phyloP scores from a whole-genome alignment of 2,329 filamentous ascomycete species.

The Fusarium pilosicola region DNA sequence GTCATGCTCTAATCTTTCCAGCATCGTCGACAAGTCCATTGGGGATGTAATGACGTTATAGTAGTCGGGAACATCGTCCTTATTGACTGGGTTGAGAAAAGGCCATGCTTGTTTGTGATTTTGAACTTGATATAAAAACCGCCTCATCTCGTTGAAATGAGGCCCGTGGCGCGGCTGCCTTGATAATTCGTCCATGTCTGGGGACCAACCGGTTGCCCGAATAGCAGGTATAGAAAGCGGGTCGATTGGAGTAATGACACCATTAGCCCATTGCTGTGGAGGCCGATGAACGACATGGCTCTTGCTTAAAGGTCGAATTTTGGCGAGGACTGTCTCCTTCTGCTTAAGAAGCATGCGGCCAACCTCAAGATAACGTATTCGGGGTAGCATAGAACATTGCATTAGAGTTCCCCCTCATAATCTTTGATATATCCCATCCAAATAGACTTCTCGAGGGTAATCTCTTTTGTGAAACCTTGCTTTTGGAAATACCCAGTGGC shows the following conservation, averaged over 20 bases:
- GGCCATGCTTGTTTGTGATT: constrained; percentile 95
- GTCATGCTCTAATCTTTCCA: constrained; percentile 92
- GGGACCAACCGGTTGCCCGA: constrained; percentile 91
- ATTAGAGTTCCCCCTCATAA: constrained; percentile 99
- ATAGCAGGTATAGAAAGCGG: constrained; percentile 90
- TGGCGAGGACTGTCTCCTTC: constrained; percentile 92
- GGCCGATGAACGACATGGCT: constrained; percentile 87
- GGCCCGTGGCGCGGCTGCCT: constrained; percentile 94
- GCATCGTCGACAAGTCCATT: constrained; percentile 98
- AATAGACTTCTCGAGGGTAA: constrained; percentile 85
- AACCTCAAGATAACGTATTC: constrained; percentile 91
- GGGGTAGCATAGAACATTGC: constrained; percentile 97
- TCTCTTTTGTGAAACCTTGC: constrained; percentile 98
- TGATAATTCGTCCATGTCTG: constrained; percentile 96
- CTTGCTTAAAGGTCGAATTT: constrained; percentile 90
- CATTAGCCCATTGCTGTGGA: constrained; percentile 85
- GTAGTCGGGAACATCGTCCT: constrained; percentile 95
- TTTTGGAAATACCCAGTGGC: constrained; percentile 99
- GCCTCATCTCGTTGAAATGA: constrained; percentile 93
- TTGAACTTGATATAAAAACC: constrained; percentile 92
- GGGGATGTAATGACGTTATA: constrained; percentile 98
- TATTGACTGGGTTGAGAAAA: constrained; percentile 91
- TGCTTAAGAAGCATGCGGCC: constrained; percentile 96
- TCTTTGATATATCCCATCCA: constrained; percentile 99
- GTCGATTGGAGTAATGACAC: constrained; percentile 75